These are phyloP conservation scores for Monosporascus sp. DNA, from an alignment of 2,329 filamentous ascomycete genomes.

Conservation along the genomic window DNA sequence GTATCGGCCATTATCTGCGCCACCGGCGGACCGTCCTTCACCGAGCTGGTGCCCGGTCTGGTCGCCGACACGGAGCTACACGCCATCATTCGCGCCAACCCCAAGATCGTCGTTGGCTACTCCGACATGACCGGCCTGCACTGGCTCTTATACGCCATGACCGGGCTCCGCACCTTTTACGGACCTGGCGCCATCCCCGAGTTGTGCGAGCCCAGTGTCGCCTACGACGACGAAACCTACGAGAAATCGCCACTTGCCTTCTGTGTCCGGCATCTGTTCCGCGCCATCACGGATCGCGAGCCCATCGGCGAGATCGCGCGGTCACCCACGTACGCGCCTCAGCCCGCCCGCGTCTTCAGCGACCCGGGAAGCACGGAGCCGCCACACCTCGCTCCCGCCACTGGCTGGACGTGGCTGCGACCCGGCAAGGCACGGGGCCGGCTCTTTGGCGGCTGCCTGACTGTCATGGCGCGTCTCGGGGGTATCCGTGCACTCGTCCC, in stretches of 20 bases:
- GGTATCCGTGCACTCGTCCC: conserved; percentile 28
- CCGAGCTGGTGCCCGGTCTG: conserved; percentile 33
- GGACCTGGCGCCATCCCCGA: conserved; percentile 34
- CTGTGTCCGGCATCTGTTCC: conserved; percentile 25
- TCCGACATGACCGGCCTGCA: conserved; percentile 38
- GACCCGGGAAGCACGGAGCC: no score
- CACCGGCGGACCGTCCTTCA: conserved; percentile 33
- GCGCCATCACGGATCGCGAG: conserved; percentile 18
- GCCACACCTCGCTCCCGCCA: conserved; percentile 22
- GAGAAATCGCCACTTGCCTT: no score
- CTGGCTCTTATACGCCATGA: conserved; percentile 32
- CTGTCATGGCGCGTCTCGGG: conserved; percentile 31
- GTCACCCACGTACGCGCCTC: conserved; percentile 26
- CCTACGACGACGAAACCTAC: no score
- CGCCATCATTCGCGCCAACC: conserved; percentile 25
- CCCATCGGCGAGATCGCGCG: conserved; percentile 27
- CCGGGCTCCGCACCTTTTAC: conserved; percentile 38
- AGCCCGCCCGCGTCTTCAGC: no score
- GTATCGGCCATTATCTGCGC: conserved; percentile 34
- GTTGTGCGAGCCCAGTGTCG: no score
- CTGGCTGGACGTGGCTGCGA: conserved; percentile 33
- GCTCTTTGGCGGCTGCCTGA: conserved; percentile 37
- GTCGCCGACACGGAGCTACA: conserved; percentile 31
- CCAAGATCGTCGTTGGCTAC: conserved; percentile 37
- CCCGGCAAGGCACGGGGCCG: conserved; percentile 33